phyloP scores from a whole-genome alignment of 495 filamentous ascomycete genomes.

The Choiromyces venosus region DNA sequence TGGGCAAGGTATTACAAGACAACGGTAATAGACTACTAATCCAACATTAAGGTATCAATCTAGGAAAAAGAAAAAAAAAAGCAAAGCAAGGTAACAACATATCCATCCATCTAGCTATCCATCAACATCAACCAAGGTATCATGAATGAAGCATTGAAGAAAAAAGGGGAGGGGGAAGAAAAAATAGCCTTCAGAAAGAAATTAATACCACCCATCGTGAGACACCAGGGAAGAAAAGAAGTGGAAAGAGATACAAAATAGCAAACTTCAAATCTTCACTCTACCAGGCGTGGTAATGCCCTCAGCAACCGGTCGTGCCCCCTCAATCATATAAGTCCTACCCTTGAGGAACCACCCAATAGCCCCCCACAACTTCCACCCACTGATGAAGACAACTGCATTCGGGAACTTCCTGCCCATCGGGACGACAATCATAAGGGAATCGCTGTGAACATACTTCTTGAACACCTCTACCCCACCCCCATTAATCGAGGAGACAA shows the following conservation, averaged over 20 bases:
- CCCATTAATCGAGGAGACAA: conserved; percentile 26
- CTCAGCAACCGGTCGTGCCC: conserved; percentile 21
- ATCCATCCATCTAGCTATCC: conserved; percentile 3
- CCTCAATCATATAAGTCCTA: conserved; percentile 48
- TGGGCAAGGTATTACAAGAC: not conserved
- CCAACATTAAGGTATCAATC: not conserved
- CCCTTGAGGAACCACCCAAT: conserved; percentile 55
- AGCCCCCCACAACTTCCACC: conserved; percentile 51
- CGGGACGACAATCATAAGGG: conserved; percentile 46
- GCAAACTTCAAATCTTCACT: conserved; percentile 23
- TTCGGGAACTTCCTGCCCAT: conserved; percentile 49
- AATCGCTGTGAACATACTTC: conserved; percentile 45
- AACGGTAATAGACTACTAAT: not conserved
- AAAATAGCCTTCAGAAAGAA: not conserved
- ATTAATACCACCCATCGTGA: not conserved
- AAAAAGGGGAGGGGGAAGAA: not conserved
- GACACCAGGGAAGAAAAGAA: not conserved
- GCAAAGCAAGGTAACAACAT: not conserved
- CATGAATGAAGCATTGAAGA: not conserved
- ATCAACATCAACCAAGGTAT: conserved; percentile 13
- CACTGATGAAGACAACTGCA: conserved; percentile 52
- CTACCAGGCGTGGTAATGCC: conserved; percentile 13
- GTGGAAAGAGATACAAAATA: not conserved
- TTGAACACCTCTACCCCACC: conserved; percentile 47
- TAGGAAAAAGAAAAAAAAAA: not conserved